Base-by-base conservation (phyloP, 129 eudicot species). In the Scalesia atractyloides region DNA sequence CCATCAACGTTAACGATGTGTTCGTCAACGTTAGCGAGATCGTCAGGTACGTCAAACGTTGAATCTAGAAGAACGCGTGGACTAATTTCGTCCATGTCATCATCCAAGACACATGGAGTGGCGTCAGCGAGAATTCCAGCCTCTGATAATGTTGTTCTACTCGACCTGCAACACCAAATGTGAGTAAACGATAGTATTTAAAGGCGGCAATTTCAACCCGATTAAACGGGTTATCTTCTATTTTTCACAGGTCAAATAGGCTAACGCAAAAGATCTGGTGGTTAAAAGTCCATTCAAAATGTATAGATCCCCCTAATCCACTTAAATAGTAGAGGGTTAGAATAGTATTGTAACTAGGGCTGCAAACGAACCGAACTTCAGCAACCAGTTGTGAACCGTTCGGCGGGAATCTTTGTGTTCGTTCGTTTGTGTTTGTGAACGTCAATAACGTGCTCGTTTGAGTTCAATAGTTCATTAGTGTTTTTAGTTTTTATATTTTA, bases 111-210 rank as follows among this genome's bases (percentile, higher is more conserved):
- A 75, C 84, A 82, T 13, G 85, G 87, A 54, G 96, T 85, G 70
- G 89, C 81, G 70, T 80, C 97, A 22, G 87, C 34, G 5, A 82
- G 90, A 68, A 84, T 64, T 68, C 79, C 96, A 34, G 86, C 86
- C 66, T 90, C 97, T 51, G 99, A 90, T 68, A 94, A 74, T 24
- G 97, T 90, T 44, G 99, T 94, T 82, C 97, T 87, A 77, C 99
- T 94, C 46, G 99, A 90, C 88, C 99, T 89, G 93, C 84, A 81
- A 79, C 57, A 72, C 51, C 73, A 80, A 80, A 79, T 46, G 41
- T 30, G 41, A 44, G 24, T 64, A 48, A 74, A 24, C 30, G 30
- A 24, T 24, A 24, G 30, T 24, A 24, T 24, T 24, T 24, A 24
- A 24, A 24, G 30, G 30, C 30, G 2, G 11, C 11, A 52, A 17